Evolutionary conservation across 1,139 yeast species (phyloP), one percentile per base, ranked within the genome.

Genomic region (Sugiyamaella neomexicana): DNA sequence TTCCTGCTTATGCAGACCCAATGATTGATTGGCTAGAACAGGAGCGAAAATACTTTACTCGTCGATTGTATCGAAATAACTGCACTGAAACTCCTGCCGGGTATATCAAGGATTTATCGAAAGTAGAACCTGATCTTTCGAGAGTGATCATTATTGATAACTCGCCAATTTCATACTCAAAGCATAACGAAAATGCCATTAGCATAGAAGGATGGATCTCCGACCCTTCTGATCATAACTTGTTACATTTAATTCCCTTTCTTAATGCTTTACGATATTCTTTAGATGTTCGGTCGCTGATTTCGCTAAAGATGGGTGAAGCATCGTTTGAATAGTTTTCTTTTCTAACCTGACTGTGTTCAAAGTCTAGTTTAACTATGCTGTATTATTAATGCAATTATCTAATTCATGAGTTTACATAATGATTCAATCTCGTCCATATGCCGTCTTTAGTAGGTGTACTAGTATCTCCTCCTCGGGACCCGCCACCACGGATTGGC

Each of bases 161-260:
- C 72, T 89, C 97, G 6, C 98, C 98, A 1, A 79, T 89, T 9
- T 86, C 95, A 66, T 93, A 89, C 69, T 85, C 90, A 10, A 72
- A 82, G 68, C 93, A 93, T 67, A 89, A 84, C 59, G 83, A 85
- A 62, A 93, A 93, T 67, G 99, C 97, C 0, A 84, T 93, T 37
- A 84, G 86, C 73, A 89, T 93, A 17, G 97, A 91, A 71, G 98
- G 99, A 44, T 93, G 99, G 99, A 89, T 93, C 59, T 89, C 89
- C 65, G 99, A 93, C 71, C 96, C 95, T 17, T 81, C 85, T 45
- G 99, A 93, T 68, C 78, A 85, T 25, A 96, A 89, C 64, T 74
- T 93, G 55, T 73, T 93, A 68, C 84, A 89, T 64, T 72, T 93
- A 52, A 71, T 93, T 49, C 98, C 99, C 1, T 74, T 93, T 68